Percentiles rank a stretch among this genome's conserved stretches.
Evolutionary conservation across 2,329 filamentous ascomycete genomes (phyloP).

Genomic region (Fusarium newnesense): DNA sequence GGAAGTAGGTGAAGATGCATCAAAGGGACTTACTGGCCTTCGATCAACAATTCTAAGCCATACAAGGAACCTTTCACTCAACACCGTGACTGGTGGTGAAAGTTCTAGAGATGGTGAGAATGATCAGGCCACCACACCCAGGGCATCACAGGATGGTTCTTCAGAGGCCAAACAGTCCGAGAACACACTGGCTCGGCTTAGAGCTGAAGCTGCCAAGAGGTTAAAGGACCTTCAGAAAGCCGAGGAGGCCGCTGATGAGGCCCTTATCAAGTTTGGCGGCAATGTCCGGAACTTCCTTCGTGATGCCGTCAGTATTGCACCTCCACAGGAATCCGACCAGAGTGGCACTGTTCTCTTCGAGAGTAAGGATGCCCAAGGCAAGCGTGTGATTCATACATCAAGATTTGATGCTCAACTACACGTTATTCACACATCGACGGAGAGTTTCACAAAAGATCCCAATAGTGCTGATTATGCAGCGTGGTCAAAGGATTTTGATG

Average conservation of each 20-base stretch:
- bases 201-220: conserved; percentile 80
- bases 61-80: conserved; percentile 78
- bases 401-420: conserved; percentile 96
- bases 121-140: conserved; percentile 62
- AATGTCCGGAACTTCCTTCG: conserved; percentile 90
- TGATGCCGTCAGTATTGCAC: conserved; percentile 89
- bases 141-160: conserved; percentile 51
- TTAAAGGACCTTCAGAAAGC: conserved; percentile 90
- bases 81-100: conserved; percentile 50
- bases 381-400: conserved; percentile 93
- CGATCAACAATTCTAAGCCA: conserved; percentile 74
- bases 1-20: conserved; percentile 82
- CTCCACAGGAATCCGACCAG: conserved; percentile 68
- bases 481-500: conserved; percentile 81
- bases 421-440: conserved; percentile 86
- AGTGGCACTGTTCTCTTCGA: conserved; percentile 84
- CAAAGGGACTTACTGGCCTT: conserved; percentile 80
- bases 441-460: conserved; percentile 87
- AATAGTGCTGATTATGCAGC: conserved; percentile 76
- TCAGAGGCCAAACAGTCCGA: conserved; percentile 61
- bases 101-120: conserved; percentile 48
- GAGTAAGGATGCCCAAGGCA: conserved; percentile 89
- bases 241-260: conserved; percentile 96
- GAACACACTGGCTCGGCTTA: conserved; percentile 80
- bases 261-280: conserved; percentile 87